Evolutionary conservation across 2,329 filamentous ascomycete genomes (phyloP), one percentile per base, ranked within the genome.

Genomic region (Cladorrhinum sp.): DNA sequence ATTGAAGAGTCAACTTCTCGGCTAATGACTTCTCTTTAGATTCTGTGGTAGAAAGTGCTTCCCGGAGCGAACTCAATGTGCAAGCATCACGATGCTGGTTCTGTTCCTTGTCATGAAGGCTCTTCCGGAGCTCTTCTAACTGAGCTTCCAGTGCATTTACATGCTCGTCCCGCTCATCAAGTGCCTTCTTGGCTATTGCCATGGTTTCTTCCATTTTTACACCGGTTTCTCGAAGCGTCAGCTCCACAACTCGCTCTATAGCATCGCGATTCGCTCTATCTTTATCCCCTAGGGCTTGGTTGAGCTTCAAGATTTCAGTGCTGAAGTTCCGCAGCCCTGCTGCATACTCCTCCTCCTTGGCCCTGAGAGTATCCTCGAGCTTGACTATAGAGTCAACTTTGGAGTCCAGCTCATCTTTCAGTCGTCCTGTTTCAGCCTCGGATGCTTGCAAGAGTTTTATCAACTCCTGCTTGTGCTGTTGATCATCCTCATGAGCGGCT

Each of bases 151-250:
- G 61, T 8, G 59, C 54, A 23, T 55, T 55, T 9, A 64, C 65
- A n/a, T 69, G 64, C 18, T 59, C 32, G 48, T 69, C 62, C 6
- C 64, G 61, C 24, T 70, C 65, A 36, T 63, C 55, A 9, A 75
- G 64, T 16, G 23, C 60, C 9, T 68, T 67, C 16, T 36, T 67
- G 9, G 69, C 63, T 6, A 69, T 66, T 29, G 68, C 62, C 20
- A 70, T 62, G 18, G 73, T 59, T 10, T 59, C 62, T 20, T 68
- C 64, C 38, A 74, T 63, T 18, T 66, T 68, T n/a, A 59, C 52
- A n/a, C 70, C 66, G n/a, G 73, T 71, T 60, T 76, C 69, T 8
- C 58, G 63, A 1, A 71, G 70, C 22, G 73, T 74, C 13, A 64
- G 62, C 27, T 72, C 63, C 1, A 70, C 58, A 13, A 73, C 71